These are phyloP conservation scores for Fragaria ananassa DNA, from an alignment of 306 rosid species.

Conservation along the genomic window DNA sequence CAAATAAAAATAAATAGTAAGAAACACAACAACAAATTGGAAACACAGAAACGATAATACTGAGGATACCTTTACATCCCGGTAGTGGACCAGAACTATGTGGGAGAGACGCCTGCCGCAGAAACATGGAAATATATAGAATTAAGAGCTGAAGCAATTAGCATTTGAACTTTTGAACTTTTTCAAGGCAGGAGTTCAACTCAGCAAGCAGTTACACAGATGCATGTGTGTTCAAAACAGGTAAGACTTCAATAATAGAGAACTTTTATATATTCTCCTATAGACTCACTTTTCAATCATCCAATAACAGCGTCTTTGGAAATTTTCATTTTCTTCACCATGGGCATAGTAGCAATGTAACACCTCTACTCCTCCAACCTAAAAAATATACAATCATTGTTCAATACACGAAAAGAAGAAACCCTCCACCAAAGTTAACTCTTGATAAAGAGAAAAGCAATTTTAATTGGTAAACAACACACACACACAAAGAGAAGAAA, in stretches of 20 bases:
- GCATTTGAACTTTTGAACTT: not conserved
- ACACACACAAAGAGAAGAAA: not conserved
- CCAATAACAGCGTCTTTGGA: conserved; percentile 97
- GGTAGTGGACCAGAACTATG: conserved; percentile 1
- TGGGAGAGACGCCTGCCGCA: not conserved
- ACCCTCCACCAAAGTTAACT: not conserved
- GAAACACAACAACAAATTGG: not conserved
- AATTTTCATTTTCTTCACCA: conserved; percentile 88
- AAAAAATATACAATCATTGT: not conserved
- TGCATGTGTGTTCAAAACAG: not conserved
- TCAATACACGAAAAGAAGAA: not conserved
- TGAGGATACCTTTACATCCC: not conserved
- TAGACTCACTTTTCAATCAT: conserved; percentile 85
- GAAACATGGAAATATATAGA: not conserved
- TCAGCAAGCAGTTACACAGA: not conserved
- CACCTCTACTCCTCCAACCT: conserved; percentile 92
- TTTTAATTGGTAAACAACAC: not conserved
- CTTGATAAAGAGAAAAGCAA: not conserved
- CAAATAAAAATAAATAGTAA: too few species aligned
- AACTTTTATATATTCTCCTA: not conserved
- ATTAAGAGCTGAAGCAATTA: not conserved
- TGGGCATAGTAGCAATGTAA: conserved; percentile 94
- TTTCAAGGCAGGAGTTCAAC: not conserved
- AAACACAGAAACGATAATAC: not conserved
- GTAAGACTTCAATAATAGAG: not conserved